Conservation (phyloP, 352 stramenopile genomes). For the Phytophthora pseudosyringae region DNA sequence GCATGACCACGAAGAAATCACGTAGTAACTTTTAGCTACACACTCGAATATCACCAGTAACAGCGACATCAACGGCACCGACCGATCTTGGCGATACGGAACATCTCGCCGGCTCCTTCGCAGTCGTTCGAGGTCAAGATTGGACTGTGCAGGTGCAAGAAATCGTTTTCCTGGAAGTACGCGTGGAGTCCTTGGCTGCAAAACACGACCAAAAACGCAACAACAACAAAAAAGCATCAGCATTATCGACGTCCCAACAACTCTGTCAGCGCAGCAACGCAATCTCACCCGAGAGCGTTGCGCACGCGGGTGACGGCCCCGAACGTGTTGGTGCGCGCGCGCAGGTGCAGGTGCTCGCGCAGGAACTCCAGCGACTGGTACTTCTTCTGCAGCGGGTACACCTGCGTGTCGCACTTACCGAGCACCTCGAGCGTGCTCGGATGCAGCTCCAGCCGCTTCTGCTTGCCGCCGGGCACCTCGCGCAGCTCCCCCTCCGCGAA, state of each 20-base stretch:
- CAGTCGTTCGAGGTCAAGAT: slow-evolving; percentile 98
- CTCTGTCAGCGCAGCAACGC: neutral
- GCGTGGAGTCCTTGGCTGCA: slow-evolving; percentile 66
- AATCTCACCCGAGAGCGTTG: slow-evolving; percentile 83
- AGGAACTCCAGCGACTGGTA: slow-evolving; percentile 98
- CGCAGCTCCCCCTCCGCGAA: slow-evolving; percentile 91
- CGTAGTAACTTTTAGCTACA: slow-evolving; percentile 17
- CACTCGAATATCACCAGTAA: slow-evolving; percentile 1
- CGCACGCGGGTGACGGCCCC: slow-evolving; percentile 95
- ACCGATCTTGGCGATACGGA: slow-evolving; percentile 91
- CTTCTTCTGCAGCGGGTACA: slow-evolving; percentile 99
- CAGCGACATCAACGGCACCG: slow-evolving; percentile 18
- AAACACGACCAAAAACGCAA: neutral
- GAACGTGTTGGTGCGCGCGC: slow-evolving; percentile 97
- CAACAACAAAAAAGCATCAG: slow-evolving; percentile 8
- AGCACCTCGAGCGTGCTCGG: slow-evolving; percentile 87
- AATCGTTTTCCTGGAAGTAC: slow-evolving; percentile 85
- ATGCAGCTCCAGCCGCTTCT: slow-evolving; percentile 93
- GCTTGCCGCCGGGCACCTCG: slow-evolving; percentile 86
- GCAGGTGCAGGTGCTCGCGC: slow-evolving; percentile 95
- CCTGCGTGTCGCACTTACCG: slow-evolving; percentile 91
- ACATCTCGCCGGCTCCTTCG: slow-evolving; percentile 98
- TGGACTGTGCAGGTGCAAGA: slow-evolving; percentile 89
- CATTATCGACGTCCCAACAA: neutral
- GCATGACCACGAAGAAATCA: neutral